Percentiles rank a stretch among this genome's conserved stretches.
phyloP scores from a whole-genome alignment of 495 filamentous ascomycete species.

The Monascus purpureus region DNA sequence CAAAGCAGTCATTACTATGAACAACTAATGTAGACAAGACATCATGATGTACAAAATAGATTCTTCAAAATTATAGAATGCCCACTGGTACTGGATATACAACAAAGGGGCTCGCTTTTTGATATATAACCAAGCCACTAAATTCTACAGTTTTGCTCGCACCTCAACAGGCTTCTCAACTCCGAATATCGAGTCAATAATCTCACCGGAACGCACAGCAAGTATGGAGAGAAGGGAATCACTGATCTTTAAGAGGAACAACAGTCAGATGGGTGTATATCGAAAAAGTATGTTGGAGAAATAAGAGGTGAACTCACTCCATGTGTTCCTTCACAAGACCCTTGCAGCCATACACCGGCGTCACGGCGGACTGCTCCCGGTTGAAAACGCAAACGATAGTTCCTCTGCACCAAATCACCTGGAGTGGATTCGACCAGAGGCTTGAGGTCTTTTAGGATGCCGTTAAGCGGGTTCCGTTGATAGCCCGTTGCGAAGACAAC shows the following conservation, averaged over 20 bases:
- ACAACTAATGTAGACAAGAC: no score
- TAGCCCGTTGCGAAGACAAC: background rate
- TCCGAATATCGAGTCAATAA: conserved; percentile 66
- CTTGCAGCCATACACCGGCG: conserved; percentile 82
- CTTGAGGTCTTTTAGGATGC: background rate
- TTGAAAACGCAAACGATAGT: conserved; percentile 64
- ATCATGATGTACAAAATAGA: no score
- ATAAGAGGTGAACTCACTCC: conserved; percentile 38
- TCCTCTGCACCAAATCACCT: conserved; percentile 32
- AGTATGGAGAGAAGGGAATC: conserved; percentile 70
- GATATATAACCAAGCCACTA: background rate
- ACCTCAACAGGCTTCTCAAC: background rate
- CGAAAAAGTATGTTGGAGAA: no score
- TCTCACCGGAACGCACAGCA: conserved; percentile 60
- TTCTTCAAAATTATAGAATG: no score
- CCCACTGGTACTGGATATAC: no score
- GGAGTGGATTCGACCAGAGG: conserved; percentile 7
- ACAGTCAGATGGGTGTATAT: no score
- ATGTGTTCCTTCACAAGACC: conserved; percentile 84
- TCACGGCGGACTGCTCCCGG: conserved; percentile 44
- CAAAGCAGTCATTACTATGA: background rate
- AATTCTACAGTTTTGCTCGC: background rate
- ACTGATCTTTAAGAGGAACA: conserved; percentile 42
- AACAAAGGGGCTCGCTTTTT: no score
- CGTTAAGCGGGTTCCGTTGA: background rate